These are phyloP conservation scores for Eimeria brunetti DNA, from an alignment of 169 alveolate species.

Conservation along the genomic window DNA sequence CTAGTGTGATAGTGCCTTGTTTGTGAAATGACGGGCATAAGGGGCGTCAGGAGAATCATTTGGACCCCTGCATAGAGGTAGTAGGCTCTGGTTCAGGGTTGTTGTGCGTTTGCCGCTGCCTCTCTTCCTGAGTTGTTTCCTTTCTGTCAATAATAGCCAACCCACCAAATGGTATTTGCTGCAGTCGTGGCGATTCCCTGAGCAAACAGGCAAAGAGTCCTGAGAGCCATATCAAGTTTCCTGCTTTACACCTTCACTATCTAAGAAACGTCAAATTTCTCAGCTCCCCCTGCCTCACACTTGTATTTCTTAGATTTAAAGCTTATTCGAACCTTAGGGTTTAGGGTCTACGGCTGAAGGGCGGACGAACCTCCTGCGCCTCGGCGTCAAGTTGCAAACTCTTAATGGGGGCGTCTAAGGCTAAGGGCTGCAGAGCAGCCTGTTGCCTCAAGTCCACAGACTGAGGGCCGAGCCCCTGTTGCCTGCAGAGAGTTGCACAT, in stretches of 20 bases:
- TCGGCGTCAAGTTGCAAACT: slow-evolving; percentile 68
- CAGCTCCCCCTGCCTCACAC: no score
- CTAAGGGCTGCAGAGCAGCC: slow-evolving; percentile 21
- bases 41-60: background rate
- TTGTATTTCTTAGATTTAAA: background rate
- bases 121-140: background rate
- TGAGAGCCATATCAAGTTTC: background rate
- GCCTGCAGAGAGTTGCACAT: slow-evolving; percentile 28
- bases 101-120: background rate
- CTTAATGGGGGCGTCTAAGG: slow-evolving; percentile 56
- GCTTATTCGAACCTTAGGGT: background rate
- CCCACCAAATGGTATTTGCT: slow-evolving; percentile 76
- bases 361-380: slow-evolving; percentile 65
- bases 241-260: background rate
- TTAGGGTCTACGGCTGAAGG: background rate
- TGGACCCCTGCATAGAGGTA: background rate
- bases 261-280: background rate
- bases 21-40: no score
- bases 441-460: slow-evolving; percentile 39
- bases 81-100: background rate
- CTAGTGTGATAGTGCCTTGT: no score
- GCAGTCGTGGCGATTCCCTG: slow-evolving; percentile 74
- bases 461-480: slow-evolving; percentile 43
- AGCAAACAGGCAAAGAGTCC: background rate
- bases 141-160: background rate